Evolutionary conservation across 2,329 filamentous ascomycete species (phyloP).

Genomic region (Tetracladium maxilliforme): DNA sequence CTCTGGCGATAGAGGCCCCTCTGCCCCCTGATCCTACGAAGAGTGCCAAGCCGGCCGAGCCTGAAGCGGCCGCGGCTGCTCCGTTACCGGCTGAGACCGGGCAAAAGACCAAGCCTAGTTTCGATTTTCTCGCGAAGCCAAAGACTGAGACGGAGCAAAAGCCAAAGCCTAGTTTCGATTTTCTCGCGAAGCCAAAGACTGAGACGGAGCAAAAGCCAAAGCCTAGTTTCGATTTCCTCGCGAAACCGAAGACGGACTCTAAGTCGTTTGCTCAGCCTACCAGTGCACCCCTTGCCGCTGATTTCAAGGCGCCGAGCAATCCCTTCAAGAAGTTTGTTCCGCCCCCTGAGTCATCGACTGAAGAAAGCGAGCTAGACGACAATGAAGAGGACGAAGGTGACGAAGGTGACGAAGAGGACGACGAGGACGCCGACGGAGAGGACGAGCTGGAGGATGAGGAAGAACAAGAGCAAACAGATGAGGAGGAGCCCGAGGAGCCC

Average conservation of each 20-base stretch:
- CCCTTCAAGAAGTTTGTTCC: slow-evolving; percentile 1
- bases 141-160: slow-evolving; percentile 7
- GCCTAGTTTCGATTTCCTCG: slow-evolving; percentile 5
- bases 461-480: slow-evolving; percentile 18
- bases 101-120: slow-evolving; percentile 7
- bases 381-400: slow-evolving; percentile 23
- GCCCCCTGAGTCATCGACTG: too few species aligned
- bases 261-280: slow-evolving; percentile 4
- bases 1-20: slow-evolving; percentile 20
- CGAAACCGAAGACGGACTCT: slow-evolving; percentile 5
- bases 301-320: too few species aligned
- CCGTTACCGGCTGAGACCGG: slow-evolving; percentile 5
- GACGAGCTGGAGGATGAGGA: slow-evolving; percentile 30
- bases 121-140: slow-evolving; percentile 2
- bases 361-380: too few species aligned
- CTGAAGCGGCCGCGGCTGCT: slow-evolving; percentile 7
- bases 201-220: slow-evolving; percentile 6
- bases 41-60: slow-evolving; percentile 14
- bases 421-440: slow-evolving; percentile 31
- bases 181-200: slow-evolving; percentile 1
- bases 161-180: slow-evolving; percentile 6
- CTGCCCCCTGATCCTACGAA: slow-evolving; percentile 22
- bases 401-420: slow-evolving; percentile 25
- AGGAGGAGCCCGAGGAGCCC: too few species aligned
- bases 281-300: too few species aligned